Percentiles rank a stretch among this genome's conserved stretches.
phyloP scores from a whole-genome alignment of 352 stramenopile species.

The Globisporangium cylindrosporum region DNA sequence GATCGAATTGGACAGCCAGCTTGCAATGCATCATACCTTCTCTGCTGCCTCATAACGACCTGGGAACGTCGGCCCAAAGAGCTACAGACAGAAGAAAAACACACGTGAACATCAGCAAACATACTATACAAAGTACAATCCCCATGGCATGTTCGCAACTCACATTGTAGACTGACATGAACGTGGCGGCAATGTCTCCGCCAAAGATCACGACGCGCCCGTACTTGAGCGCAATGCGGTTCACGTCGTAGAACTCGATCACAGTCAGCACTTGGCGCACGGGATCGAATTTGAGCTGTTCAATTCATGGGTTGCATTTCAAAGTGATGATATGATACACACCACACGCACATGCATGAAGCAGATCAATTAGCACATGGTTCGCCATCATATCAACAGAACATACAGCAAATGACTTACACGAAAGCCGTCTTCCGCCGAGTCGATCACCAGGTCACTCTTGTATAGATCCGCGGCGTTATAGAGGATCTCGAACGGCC shows the following conservation, averaged over 20 bases:
- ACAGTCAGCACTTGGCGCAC: slow-evolving; percentile 62
- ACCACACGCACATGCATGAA: background rate
- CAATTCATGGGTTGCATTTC: background rate
- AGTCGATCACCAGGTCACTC: slow-evolving; percentile 58
- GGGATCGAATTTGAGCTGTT: slow-evolving; percentile 64
- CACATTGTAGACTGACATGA: slow-evolving; percentile 89
- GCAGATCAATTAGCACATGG: background rate
- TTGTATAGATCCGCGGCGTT: slow-evolving; percentile 63
- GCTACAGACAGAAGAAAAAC: slow-evolving; percentile 22
- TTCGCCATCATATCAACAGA: background rate
- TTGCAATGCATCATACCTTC: slow-evolving; percentile 31
- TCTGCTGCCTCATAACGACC: slow-evolving; percentile 64
- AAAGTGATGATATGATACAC: background rate
- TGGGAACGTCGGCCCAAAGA: slow-evolving; percentile 85
- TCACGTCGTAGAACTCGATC: slow-evolving; percentile 82
- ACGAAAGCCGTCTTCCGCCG: slow-evolving; percentile 66
- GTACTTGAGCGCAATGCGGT: slow-evolving; percentile 75
- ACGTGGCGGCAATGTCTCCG: slow-evolving; percentile 70
- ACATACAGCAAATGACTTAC: slow-evolving; percentile 21
- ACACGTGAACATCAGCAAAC: background rate
- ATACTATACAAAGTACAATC: background rate
- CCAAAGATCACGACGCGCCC: slow-evolving; percentile 83
- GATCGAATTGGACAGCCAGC: background rate
- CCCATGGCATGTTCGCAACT: slow-evolving; percentile 5
- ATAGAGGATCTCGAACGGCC: slow-evolving; percentile 78